Evolutionary conservation across 2,329 filamentous ascomycete genomes (phyloP), one percentile per base, ranked within the genome.

Genomic region (Penicillium sp.): DNA sequence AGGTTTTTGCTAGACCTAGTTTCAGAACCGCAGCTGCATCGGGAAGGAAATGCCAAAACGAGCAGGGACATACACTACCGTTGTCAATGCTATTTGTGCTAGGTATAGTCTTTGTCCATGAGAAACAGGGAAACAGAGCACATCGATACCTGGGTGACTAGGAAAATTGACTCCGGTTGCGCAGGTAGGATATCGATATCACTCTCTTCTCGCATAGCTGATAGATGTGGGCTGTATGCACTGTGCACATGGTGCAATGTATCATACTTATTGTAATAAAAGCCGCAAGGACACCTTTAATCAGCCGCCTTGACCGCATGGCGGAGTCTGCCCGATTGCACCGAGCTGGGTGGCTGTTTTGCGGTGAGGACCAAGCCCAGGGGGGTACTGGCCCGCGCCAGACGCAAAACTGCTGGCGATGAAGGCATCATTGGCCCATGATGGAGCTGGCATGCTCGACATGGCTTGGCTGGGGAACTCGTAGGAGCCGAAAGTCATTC

Each of bases 291-390:
- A 29, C 4, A 9, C 18, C 18, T 20, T 25, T 8, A 18, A 66
- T 78, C 75, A 79, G 50, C 77, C 77, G 37, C 75, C 75, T 62
- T 82, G 79, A 26, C 77, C 77, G 59, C 75, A 78, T 23, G 77
- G 77, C 22, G 79, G 78, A 29, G 76, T 81, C 54, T 77, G 75
- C 6, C 74, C 74, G 53, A 80, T 76, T 43, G 71, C 69, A 29
- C 74, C 74, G 52, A 73, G 74, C 45, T 69, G 71, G 18, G 67
- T 59, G 31, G 65, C 50, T 37, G 69, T 54, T 54, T 65, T 71
- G 56, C 71, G 71, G 43, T 57, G 60, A 23, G 53, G 57, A 27
- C 53, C 60, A 29, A 69, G 58, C 1, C 60, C 63, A 1, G 69
- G 60, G 37, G 56, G 66, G 27, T 65, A 64, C 26, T 63, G 63